phyloP scores from a whole-genome alignment of 1,139 yeast species.

The Yamadazyma oceani region DNA sequence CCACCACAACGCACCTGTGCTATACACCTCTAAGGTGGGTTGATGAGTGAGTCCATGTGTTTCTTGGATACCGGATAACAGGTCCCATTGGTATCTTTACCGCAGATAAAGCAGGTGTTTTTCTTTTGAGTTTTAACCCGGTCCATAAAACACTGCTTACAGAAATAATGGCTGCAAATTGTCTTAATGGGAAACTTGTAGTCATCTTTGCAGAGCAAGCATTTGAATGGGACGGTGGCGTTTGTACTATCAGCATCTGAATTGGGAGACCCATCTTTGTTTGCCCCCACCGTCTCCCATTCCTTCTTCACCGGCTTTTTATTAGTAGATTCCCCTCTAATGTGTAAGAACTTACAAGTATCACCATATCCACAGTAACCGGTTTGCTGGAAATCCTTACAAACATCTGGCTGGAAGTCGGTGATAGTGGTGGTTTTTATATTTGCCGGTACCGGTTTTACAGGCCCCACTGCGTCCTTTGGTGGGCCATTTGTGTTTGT shows the following conservation, averaged over 20 bases:
- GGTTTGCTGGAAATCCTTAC: conserved; percentile 87
- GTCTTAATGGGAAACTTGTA: conserved; percentile 63
- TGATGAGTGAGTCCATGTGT: not conserved
- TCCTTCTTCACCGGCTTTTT: conserved; percentile 70
- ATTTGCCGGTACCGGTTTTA: conserved; percentile 45
- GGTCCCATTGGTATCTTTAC: conserved; percentile 56
- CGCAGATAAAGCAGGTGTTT: conserved; percentile 56
- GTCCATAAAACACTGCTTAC: conserved; percentile 60
- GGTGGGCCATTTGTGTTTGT: not conserved
- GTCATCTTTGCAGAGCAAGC: conserved; percentile 61
- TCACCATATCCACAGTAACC: conserved; percentile 99
- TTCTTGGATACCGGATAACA: conserved; percentile 22
- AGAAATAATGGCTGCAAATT: conserved; percentile 64
- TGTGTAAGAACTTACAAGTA: conserved; percentile 92
- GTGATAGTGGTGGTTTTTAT: conserved; percentile 72
- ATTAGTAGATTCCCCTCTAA: conserved; percentile 80
- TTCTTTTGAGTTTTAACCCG: conserved; percentile 44
- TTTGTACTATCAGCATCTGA: conserved; percentile 3
- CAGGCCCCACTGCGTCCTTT: conserved; percentile 9
- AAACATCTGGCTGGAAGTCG: conserved; percentile 92
- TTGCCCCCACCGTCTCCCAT: conserved; percentile 54
- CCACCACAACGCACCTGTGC: too few species aligned
- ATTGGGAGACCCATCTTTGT: conserved; percentile 3
- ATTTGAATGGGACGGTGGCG: conserved; percentile 52
- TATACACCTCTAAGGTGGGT: not conserved